phyloP scores from a whole-genome alignment of 768 basidiomycete genomes.

The Rhizopogon sp. region DNA sequence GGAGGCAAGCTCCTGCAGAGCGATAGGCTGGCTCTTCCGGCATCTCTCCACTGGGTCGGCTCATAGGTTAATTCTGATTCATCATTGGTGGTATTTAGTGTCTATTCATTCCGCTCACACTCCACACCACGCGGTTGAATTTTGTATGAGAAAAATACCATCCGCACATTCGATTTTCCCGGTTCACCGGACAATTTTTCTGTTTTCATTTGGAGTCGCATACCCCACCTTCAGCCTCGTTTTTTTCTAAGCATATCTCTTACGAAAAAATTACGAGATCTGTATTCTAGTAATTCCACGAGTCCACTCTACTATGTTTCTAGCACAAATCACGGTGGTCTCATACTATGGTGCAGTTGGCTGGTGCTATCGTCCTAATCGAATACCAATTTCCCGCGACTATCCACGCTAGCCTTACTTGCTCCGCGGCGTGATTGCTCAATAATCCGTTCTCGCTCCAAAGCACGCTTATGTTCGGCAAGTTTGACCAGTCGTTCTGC shows the following conservation, averaged over 20 bases:
- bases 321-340: background rate
- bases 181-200: slow-evolving; percentile 16
- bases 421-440: slow-evolving; percentile 33
- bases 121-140: slow-evolving; percentile 9
- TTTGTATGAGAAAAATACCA: slow-evolving; percentile 3
- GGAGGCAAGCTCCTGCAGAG: slow-evolving; percentile 23
- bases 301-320: slow-evolving; percentile 1
- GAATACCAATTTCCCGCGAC: slow-evolving; percentile 55
- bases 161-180: slow-evolving; percentile 4
- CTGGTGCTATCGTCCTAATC: slow-evolving; percentile 27
- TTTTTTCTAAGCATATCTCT: background rate
- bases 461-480: slow-evolving; percentile 54
- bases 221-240: slow-evolving; percentile 4
- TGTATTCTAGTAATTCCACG: slow-evolving; percentile 9
- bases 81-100: slow-evolving; percentile 9
- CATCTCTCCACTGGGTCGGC: background rate
- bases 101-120: slow-evolving; percentile 12
- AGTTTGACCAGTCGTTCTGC: slow-evolving; percentile 43
- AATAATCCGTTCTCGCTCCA: slow-evolving; percentile 49
- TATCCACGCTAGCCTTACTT: slow-evolving; percentile 44
- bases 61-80: slow-evolving; percentile 1
- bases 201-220: slow-evolving; percentile 4
- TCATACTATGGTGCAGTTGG: background rate
- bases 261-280: slow-evolving; percentile 2
- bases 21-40: slow-evolving; percentile 14